Conservation (phyloP, 225 moss, liverwort and hornwort genomes). For the Sphagnum tenellum region DNA sequence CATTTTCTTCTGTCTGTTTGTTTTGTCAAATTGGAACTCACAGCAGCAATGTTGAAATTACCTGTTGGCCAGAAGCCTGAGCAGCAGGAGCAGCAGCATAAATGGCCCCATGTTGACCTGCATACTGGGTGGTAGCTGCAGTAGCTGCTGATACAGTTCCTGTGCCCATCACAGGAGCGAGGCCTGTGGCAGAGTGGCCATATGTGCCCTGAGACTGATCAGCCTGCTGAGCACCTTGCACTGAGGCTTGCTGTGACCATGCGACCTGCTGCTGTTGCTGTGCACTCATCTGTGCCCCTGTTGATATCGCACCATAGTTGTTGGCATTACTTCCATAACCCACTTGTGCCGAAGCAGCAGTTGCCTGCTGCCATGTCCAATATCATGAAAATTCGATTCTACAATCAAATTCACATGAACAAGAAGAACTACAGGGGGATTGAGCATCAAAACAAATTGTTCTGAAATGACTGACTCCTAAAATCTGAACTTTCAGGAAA, state of each 20-base stretch:
- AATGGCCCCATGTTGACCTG: constrained; percentile 86
- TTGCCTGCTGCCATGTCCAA: constrained; percentile 42
- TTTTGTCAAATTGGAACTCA: too few species aligned
- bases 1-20: too few species aligned
- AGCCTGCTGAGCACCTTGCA: constrained; percentile 70
- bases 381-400: not conserved
- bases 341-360: constrained; percentile 50
- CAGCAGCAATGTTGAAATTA: constrained; percentile 2
- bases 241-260: constrained; percentile 94
- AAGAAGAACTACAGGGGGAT: too few species aligned
- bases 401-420: too few species aligned
- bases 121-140: constrained; percentile 56
- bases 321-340: constrained; percentile 60
- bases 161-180: constrained; percentile 73
- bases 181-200: constrained; percentile 76
- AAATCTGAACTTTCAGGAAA: too few species aligned
- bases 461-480: too few species aligned
- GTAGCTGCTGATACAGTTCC: constrained; percentile 71
- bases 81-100: constrained; percentile 62
- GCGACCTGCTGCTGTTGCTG: constrained; percentile 80
- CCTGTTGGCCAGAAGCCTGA: constrained; percentile 75
- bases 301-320: constrained; percentile 63
- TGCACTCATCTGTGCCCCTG: constrained; percentile 56
- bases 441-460: too few species aligned
- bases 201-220: constrained; percentile 81